A percentile compares a stretch with the other conserved stretches of the same genome.
phyloP scores from a whole-genome alignment of 768 basidiomycete species.

The Tulasnella sp. region DNA sequence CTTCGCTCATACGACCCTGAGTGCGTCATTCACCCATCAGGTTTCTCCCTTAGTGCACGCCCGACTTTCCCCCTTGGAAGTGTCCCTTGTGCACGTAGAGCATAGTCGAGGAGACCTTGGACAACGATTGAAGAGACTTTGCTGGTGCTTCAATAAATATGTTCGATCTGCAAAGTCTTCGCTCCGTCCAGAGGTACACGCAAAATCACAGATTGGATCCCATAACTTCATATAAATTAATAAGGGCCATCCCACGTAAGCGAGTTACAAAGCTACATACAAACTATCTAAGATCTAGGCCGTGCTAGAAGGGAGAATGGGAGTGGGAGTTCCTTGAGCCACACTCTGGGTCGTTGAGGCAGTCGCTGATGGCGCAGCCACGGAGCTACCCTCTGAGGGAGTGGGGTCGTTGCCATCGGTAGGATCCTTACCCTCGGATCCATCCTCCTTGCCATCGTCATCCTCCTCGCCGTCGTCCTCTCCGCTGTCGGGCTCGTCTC shows the following conservation, averaged over 20 bases:
- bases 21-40: too few species aligned
- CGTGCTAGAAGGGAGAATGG: background rate
- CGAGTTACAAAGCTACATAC: background rate
- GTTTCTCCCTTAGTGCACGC: too few species aligned
- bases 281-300: background rate
- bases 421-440: background rate
- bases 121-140: too few species aligned
- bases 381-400: background rate
- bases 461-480: background rate
- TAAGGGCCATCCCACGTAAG: background rate
- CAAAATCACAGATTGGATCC: background rate
- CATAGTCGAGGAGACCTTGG: too few species aligned
- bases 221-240: background rate
- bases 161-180: background rate
- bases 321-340: background rate
- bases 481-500: background rate
- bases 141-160: background rate
- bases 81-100: too few species aligned
- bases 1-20: too few species aligned
- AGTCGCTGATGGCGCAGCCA: background rate
- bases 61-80: too few species aligned
- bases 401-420: background rate
- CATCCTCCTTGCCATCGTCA: background rate
- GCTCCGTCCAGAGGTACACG: background rate
- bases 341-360: background rate